phyloP scores from a whole-genome alignment of 352 stramenopile genomes.

The Phytophthora megakarya region DNA sequence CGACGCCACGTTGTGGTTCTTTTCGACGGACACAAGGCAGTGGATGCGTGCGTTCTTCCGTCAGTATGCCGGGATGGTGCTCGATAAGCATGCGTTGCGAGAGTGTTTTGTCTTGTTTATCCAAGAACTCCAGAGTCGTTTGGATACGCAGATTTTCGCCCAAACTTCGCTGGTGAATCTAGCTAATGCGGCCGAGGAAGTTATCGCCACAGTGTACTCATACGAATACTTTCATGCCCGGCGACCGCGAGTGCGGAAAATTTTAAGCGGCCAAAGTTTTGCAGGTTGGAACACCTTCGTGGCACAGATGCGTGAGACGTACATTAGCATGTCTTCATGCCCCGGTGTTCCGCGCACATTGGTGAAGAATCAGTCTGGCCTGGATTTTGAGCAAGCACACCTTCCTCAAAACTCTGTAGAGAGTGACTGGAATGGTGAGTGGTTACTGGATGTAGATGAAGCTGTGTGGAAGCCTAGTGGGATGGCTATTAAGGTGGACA shows the following conservation, averaged over 20 bases:
- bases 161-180: conserved; percentile 41
- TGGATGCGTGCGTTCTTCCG: conserved; percentile 47
- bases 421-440: conserved; percentile 53
- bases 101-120: conserved; percentile 47
- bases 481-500: neutral
- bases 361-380: neutral
- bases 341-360: neutral
- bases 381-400: conserved; percentile 15
- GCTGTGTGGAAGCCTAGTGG: conserved; percentile 43
- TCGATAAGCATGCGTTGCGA: conserved; percentile 47
- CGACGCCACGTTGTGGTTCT: conserved; percentile 51
- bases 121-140: conserved; percentile 37
- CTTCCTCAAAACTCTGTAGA: conserved; percentile 37
- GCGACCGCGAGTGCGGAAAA: conserved; percentile 44
- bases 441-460: conserved; percentile 58
- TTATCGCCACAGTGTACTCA: conserved; percentile 60
- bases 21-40: conserved; percentile 40
- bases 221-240: conserved; percentile 50
- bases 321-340: conserved; percentile 37
- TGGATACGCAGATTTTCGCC: conserved; percentile 51
- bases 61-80: conserved; percentile 28
- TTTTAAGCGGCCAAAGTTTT: conserved; percentile 53
- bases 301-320: conserved; percentile 57
- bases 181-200: conserved; percentile 49
- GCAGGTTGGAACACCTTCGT: conserved; percentile 56